These are phyloP conservation scores for Phallus indusiatus DNA, from an alignment of 768 basidiomycete species.

Conservation along the genomic window DNA sequence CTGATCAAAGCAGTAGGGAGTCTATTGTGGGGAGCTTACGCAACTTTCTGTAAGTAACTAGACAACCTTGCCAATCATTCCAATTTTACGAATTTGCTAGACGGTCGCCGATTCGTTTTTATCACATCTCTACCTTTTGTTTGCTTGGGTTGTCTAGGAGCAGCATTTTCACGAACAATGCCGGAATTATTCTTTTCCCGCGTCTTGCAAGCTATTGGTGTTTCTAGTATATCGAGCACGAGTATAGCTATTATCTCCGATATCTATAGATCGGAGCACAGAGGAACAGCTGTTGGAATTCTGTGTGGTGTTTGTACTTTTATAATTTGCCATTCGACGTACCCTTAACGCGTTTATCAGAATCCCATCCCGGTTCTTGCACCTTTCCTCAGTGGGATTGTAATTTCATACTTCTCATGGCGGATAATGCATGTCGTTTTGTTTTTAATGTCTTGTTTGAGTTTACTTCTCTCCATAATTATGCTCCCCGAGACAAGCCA, in stretches of 20 bases:
- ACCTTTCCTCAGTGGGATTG: not conserved
- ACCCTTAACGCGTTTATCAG: not conserved
- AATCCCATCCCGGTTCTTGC: not conserved
- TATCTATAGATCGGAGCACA: slow-evolving; percentile 55
- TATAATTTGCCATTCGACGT: too few species aligned
- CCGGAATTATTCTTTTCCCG: not conserved
- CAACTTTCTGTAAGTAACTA: not conserved
- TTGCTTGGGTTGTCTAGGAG: not conserved
- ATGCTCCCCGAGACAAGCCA: slow-evolving; percentile 63
- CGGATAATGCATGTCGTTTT: slow-evolving; percentile 44
- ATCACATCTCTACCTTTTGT: not conserved
- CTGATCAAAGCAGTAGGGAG: not conserved
- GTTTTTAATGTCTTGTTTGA: slow-evolving; percentile 29
- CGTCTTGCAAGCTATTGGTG: not conserved
- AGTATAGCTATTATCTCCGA: slow-evolving; percentile 50
- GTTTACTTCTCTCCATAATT: slow-evolving; percentile 30
- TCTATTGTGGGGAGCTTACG: not conserved
- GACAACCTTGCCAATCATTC: not conserved
- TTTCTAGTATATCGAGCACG: not conserved
- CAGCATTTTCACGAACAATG: not conserved
- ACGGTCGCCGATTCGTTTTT: not conserved
- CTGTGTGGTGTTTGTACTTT: not conserved
- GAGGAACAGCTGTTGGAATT: slow-evolving; percentile 30
- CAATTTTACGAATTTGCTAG: not conserved
- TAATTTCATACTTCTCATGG: slow-evolving; percentile 56